Evolutionary conservation across 2,329 filamentous ascomycete species (phyloP), one percentile per base, ranked within the genome.

Genomic region (Myriosclerotinia curreyana): DNA sequence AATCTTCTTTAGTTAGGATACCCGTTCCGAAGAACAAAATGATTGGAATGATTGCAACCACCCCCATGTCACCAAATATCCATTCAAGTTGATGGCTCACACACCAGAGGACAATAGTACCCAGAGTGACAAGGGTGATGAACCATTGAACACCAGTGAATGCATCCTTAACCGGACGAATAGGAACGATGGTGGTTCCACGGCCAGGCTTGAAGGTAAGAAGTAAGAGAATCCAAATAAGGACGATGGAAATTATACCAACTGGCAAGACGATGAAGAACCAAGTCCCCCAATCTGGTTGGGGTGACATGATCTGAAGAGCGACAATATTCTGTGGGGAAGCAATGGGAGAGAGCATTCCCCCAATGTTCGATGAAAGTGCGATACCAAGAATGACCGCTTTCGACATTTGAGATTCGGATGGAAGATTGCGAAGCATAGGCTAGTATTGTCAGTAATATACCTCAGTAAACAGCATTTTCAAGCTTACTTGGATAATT

Each of bases 261-360:
- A 99, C 92, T 1, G 95, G 95, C 28, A 99, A 86, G 34, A 92
- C 87, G 71, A 99, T 86, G 78, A 98, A 97, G 81, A 99, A 98
- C 95, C 95, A 99, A 66, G 91, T 86, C 25, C 91, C 89, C 95
- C 95, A 99, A 17, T 91, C 92, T 11, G 95, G 93, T 65, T 89
- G 85, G 0, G 94, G 94, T 64, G 87, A 81, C 95, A 99, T 99
- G 78, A 97, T 96, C 72, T 96, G 90, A 66, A 99, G 83, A 1
- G 96, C 95, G 65, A 99, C 95, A 58, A 99, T 91, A 73, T 99
- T 99, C 75, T 99, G 95, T 0, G 96, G 95, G 5, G 92, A 97
- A 7, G 96, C 95, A 71, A 99, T 99, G 0, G 95, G 95, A 1
- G 93, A 97, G 0, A 96, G 90, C 78, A 96, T 96, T 65, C 95